These are phyloP conservation scores for Ceratocystis huliohia DNA, from an alignment of 2,329 filamentous ascomycete genomes.

Conservation along the genomic window DNA sequence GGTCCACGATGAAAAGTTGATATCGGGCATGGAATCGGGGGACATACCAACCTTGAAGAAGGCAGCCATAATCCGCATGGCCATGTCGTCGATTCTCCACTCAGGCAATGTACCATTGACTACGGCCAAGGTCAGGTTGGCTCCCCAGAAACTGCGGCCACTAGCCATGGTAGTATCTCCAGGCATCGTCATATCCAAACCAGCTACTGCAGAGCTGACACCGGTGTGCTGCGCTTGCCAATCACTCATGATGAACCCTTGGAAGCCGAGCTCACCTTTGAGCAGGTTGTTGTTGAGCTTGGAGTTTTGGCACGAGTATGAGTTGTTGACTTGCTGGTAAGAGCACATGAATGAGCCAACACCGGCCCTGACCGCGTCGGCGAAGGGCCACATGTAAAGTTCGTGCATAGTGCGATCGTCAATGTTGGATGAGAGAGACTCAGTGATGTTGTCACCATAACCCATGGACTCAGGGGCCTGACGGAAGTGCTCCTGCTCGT, in stretches of 20 bases:
- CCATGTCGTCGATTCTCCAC: constrained; percentile 86
- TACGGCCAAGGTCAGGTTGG: constrained; percentile 76
- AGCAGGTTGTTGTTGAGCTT: constrained; percentile 61
- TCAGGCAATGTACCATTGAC: constrained; percentile 80
- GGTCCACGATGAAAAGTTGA: constrained; percentile 87
- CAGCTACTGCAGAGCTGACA: constrained; percentile 52
- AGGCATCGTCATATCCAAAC: constrained; percentile 80
- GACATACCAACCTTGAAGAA: constrained; percentile 54
- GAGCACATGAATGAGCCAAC: constrained; percentile 54
- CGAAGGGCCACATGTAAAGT: constrained; percentile 67
- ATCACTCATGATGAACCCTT: constrained; percentile 50
- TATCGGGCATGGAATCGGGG: constrained; percentile 35
- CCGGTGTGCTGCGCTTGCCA: constrained; percentile 66
- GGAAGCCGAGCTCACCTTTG: constrained; percentile 53
- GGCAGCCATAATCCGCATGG: constrained; percentile 63
- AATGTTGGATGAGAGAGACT: constrained; percentile 47
- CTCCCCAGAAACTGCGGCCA: constrained; percentile 64
- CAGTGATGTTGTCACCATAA: constrained; percentile 47
- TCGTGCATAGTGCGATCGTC: constrained; percentile 66
- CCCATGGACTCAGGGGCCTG: constrained; percentile 43
- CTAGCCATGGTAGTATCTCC: constrained; percentile 68
- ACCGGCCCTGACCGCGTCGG: constrained; percentile 55
- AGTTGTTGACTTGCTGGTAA: constrained; percentile 71
- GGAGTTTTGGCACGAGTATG: constrained; percentile 67
- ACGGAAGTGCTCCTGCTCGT: constrained; percentile 71